Evolutionary conservation across 257 asterid genomes (phyloP).

Genomic region (Hygrophila difformis): DNA sequence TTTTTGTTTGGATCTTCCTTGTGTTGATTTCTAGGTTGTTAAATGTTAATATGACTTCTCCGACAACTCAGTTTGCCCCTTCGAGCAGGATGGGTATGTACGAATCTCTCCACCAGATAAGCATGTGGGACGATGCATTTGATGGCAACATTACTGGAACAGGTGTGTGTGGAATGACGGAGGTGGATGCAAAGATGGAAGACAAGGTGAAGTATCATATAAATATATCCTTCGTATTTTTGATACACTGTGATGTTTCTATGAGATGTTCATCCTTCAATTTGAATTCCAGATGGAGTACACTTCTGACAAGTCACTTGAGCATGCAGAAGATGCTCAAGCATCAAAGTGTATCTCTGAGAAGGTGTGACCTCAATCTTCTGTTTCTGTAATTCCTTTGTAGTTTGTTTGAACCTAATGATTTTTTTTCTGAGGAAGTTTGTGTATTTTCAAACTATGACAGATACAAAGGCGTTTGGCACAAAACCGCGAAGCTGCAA

Average conservation of each 20-base stretch:
- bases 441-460: background rate
- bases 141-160: slow-evolving; percentile 40
- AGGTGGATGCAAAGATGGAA: slow-evolving; percentile 36
- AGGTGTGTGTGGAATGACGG: slow-evolving; percentile 31
- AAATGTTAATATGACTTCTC: slow-evolving; percentile 57
- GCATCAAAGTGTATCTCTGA: slow-evolving; percentile 43
- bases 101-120: slow-evolving; percentile 62
- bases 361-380: slow-evolving; percentile 41
- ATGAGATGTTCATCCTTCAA: background rate
- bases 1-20: background rate
- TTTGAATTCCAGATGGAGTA: slow-evolving; percentile 36
- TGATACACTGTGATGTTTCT: slow-evolving; percentile 3
- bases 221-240: background rate
- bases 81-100: slow-evolving; percentile 55
- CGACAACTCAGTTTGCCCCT: slow-evolving; percentile 63
- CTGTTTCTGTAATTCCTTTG: background rate
- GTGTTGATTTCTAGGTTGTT: slow-evolving; percentile 21
- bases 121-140: slow-evolving; percentile 78
- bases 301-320: slow-evolving; percentile 49
- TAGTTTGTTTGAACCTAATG: background rate
- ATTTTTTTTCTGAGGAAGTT: too few species aligned
- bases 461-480: slow-evolving; percentile 80
- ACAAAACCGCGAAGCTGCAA: slow-evolving; percentile 93
- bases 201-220: slow-evolving; percentile 41
- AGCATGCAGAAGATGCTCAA: slow-evolving; percentile 44